Conservation (phyloP, 805 yeast genomes). For the Wickerhamomyces queroliae region DNA sequence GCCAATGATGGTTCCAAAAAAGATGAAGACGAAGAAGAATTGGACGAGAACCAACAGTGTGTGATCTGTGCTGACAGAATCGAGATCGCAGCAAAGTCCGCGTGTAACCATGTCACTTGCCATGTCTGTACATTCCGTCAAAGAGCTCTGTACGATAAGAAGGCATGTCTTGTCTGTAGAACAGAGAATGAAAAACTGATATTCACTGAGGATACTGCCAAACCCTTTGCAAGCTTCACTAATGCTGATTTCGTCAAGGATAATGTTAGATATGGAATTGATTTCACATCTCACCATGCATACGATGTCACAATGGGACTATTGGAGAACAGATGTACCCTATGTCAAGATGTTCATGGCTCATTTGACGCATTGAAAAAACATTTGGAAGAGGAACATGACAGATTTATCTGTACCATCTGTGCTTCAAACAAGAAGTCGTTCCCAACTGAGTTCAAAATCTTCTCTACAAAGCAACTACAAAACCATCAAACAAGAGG, state of each 20-base stretch:
- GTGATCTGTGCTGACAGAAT: constrained; percentile 79
- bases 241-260: constrained; percentile 25
- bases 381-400: constrained; percentile 64
- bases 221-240: constrained; percentile 32
- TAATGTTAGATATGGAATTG: constrained; percentile 45
- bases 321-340: constrained; percentile 46
- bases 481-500: constrained; percentile 69
- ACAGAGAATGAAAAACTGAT: constrained; percentile 54
- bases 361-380: constrained; percentile 53
- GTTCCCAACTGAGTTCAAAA: constrained; percentile 63
- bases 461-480: constrained; percentile 57
- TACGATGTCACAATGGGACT: constrained; percentile 43
- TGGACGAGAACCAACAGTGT: constrained; percentile 47
- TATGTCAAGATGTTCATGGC: constrained; percentile 33
- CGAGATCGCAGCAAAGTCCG: constrained; percentile 59
- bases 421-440: constrained; percentile 76
- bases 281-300: constrained; percentile 52
- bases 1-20: constrained; percentile 3
- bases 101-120: constrained; percentile 84
- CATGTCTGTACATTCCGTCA: constrained; percentile 79
- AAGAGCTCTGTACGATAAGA: constrained; percentile 70
- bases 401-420: constrained; percentile 59
- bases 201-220: constrained; percentile 42
- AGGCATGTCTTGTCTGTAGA: constrained; percentile 80
- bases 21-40: constrained; percentile 23